phyloP scores from a whole-genome alignment of 805 yeast species.

The Lachancea meyersii region DNA sequence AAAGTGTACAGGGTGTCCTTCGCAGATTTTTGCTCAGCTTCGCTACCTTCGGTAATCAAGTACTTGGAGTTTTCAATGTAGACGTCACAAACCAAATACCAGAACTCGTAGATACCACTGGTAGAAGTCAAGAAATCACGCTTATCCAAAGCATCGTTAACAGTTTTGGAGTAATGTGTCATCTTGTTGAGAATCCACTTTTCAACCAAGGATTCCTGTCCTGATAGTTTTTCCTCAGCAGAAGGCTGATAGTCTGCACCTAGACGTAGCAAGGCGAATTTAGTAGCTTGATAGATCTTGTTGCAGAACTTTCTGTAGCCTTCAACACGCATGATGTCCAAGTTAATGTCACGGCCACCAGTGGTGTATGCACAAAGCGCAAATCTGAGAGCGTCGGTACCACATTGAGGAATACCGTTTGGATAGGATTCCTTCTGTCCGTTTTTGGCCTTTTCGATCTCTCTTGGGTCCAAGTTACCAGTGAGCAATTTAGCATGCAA shows the following conservation, averaged over 20 bases:
- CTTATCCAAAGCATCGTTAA: slow-evolving; percentile 62
- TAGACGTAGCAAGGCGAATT: slow-evolving; percentile 87
- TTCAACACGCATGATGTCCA: slow-evolving; percentile 93
- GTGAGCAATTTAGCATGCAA: slow-evolving; percentile 67
- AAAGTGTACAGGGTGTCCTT: slow-evolving; percentile 90
- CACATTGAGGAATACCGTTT: slow-evolving; percentile 97
- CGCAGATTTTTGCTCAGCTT: slow-evolving; percentile 79
- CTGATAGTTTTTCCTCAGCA: slow-evolving; percentile 52
- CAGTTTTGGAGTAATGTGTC: slow-evolving; percentile 58
- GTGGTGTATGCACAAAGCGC: slow-evolving; percentile 98
- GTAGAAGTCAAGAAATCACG: slow-evolving; percentile 91
- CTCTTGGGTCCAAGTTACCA: slow-evolving; percentile 89
- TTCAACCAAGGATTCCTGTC: slow-evolving; percentile 86
- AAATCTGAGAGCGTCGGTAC: slow-evolving; percentile 97
- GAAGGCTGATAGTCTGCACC: slow-evolving; percentile 88
- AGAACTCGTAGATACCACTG: slow-evolving; percentile 80
- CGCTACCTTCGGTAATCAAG: slow-evolving; percentile 85
- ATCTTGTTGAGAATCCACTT: slow-evolving; percentile 92
- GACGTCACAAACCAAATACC: slow-evolving; percentile 95
- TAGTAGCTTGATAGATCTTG: slow-evolving; percentile 98
- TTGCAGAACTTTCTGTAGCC: slow-evolving; percentile 99
- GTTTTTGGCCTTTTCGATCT: slow-evolving; percentile 74
- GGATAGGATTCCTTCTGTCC: slow-evolving; percentile 92
- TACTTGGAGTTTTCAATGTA: slow-evolving; percentile 96
- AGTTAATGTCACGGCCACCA: slow-evolving; percentile 96